Base-by-base conservation (phyloP, 1,284 basidiomycete genomes). In the Trametes versicolor region DNA sequence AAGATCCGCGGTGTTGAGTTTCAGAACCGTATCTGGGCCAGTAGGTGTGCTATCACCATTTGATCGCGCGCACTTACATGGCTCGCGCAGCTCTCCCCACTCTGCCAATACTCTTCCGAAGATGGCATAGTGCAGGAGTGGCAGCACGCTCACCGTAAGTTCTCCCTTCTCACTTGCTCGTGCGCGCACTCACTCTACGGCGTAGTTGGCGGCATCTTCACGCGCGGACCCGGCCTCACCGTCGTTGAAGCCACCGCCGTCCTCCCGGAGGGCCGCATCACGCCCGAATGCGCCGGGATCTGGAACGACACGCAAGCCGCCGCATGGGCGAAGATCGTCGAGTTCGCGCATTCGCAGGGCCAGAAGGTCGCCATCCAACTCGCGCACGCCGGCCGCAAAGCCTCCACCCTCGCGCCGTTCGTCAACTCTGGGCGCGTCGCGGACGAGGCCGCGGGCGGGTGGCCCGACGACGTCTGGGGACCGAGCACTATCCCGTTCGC, bases 351-450 rank as follows among this genome's bases (percentile, higher is more conserved):
- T 76, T 79, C 84, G 34, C 85, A 92, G 72, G 83, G 85, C 60
- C 79, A 85, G 49, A 85, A 85, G 68, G 86, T 93, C 29, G 93
- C 88, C 4, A 83, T 95, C 54, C 93, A 94, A 75, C 83, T 95
- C 29, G 88, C 87, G 0, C 92, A 94, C 74, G 91, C 90, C 0
- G 92, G 92, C 0, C 81, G 92, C 41, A 94, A 94, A 74, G 89
- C 90, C 0, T 87, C 85, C 19, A 87, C 84, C 0, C 80, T 83
- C 60, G 83, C 88, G 2, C 87, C 88, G 2, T 92, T 89, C 88
- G 78, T 89, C 17, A 81, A 80, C 34, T 29, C 50, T 21, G 68
- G 48, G 25, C 25, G 71, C 51, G 69, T 75, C 36, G 82, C 83
- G 29, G 77, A 72, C 8, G 73, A 75, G 41, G 76, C 79, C 15